These are phyloP conservation scores for Macrotyloma uniflorum DNA, from an alignment of 306 rosid genomes.

Conservation along the genomic window DNA sequence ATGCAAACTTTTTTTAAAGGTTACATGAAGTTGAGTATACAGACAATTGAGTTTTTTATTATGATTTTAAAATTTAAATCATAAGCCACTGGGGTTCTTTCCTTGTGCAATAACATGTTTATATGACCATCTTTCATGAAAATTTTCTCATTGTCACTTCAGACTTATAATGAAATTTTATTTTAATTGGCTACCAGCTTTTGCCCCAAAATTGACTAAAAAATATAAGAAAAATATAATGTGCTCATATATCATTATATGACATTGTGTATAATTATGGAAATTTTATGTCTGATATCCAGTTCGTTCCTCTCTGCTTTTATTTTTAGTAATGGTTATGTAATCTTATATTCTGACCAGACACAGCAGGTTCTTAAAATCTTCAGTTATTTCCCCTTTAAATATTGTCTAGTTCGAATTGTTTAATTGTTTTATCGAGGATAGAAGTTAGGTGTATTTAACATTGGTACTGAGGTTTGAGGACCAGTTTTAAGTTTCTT, in stretches of 20 bases:
- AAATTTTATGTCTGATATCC: conserved; percentile 13
- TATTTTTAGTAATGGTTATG: background rate
- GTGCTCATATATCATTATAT: background rate
- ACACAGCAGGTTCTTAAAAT: background rate
- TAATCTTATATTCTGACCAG: background rate
- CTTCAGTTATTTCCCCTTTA: background rate
- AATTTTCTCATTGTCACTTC: background rate
- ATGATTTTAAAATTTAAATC: background rate
- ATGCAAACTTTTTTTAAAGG: background rate
- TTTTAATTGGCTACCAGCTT: background rate
- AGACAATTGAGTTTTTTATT: background rate
- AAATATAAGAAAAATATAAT: background rate
- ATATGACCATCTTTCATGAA: background rate
- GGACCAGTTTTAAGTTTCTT: conserved; percentile 10
- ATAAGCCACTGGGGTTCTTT: conserved; percentile 2
- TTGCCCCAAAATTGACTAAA: background rate
- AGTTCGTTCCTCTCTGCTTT: background rate
- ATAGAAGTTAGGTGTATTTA: background rate
- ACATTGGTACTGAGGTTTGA: conserved; percentile 8
- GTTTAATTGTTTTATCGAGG: background rate
- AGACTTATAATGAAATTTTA: background rate
- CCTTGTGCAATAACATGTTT: background rate
- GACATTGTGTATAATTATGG: background rate
- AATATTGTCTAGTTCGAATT: background rate
- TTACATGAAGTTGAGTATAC: background rate